Conservation (phyloP, 1,139 yeast species). For the Kluyveromyces marxianus region DNA sequence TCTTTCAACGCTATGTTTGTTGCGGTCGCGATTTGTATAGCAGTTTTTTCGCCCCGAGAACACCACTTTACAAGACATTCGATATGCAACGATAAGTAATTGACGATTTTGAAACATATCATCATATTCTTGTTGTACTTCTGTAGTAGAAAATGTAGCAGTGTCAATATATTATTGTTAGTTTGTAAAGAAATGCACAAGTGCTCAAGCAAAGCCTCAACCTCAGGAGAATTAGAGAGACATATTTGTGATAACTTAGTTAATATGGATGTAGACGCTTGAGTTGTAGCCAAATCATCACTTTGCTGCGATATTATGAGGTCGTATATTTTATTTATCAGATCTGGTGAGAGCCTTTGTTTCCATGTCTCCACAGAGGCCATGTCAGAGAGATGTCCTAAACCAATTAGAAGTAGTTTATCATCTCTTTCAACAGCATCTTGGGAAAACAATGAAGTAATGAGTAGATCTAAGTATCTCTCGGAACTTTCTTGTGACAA, state of each 20-base stretch:
- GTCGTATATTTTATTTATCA: neutral
- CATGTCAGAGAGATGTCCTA: conserved; percentile 4
- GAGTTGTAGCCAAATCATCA: neutral
- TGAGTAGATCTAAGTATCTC: neutral
- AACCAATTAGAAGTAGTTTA: neutral
- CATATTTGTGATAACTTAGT: neutral
- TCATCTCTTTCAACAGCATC: neutral
- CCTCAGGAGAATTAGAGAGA: neutral
- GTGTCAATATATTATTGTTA: too few species aligned
- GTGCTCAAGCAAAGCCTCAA: neutral
- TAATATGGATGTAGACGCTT: conserved; percentile 1
- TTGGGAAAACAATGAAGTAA: conserved; percentile 1
- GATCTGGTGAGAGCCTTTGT: neutral
- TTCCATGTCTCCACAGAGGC: conserved; percentile 1
- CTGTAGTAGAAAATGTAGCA: neutral
- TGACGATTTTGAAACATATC: neutral
- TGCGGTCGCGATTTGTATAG: neutral
- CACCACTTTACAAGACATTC: conserved; percentile 1
- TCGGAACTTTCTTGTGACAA: neutral
- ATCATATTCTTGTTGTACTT: neutral
- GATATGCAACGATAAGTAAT: conserved; percentile 1
- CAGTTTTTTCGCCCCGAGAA: neutral
- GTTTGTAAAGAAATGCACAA: neutral
- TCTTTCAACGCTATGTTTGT: conserved; percentile 5
- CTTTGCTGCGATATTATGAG: neutral